These are phyloP conservation scores for Choanephora cucurbitarum DNA, from an alignment of 371 early-diverging fungal genomes.

Conservation along the genomic window DNA sequence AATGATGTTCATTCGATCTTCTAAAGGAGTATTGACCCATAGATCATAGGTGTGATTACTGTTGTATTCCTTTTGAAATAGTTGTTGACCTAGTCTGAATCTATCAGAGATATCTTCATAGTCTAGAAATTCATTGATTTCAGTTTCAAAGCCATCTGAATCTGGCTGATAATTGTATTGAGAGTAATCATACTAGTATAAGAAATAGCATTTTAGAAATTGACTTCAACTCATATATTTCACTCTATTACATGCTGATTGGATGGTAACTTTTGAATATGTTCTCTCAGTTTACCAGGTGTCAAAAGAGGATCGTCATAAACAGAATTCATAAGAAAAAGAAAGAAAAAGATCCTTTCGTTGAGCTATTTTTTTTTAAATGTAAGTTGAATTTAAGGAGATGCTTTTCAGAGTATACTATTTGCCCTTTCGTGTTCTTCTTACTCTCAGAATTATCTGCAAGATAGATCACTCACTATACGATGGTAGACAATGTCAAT, in stretches of 20 bases:
- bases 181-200: constrained; percentile 48
- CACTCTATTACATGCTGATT: constrained; percentile 28
- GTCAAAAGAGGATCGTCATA: constrained; percentile 30
- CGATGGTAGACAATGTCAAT: too few species aligned
- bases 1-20: background rate
- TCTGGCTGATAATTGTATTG: constrained; percentile 65
- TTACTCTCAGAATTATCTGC: too few species aligned
- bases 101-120: constrained; percentile 61
- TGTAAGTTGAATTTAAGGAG: too few species aligned
- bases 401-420: too few species aligned
- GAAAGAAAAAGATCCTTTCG: too few species aligned
- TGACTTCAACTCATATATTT: background rate
- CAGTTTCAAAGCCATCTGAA: constrained; percentile 57
- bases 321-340: too few species aligned
- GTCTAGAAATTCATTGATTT: constrained; percentile 77
- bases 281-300: constrained; percentile 36
- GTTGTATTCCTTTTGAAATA: constrained; percentile 32
- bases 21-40: background rate
- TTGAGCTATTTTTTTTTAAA: too few species aligned
- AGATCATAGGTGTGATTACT: background rate
- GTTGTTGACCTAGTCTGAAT: constrained; percentile 42
- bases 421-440: too few species aligned
- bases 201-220: too few species aligned
- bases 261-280: constrained; percentile 36
- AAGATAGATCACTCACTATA: too few species aligned